These are phyloP conservation scores for Bretschneidera sinensis DNA, from an alignment of 345 rosid species.

Conservation along the genomic window DNA sequence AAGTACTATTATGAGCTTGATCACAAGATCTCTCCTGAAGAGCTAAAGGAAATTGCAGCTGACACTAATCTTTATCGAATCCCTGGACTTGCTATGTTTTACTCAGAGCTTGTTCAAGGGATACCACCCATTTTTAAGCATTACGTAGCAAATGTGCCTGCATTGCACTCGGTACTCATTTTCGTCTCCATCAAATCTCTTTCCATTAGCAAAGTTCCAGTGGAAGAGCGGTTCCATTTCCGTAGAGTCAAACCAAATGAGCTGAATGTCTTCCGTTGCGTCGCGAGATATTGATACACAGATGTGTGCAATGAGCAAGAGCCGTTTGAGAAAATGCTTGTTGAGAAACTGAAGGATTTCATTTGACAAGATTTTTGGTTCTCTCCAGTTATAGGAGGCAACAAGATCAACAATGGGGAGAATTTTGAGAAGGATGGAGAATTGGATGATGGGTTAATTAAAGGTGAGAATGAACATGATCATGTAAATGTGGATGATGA, in stretches of 20 bases:
- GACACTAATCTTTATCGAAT: slow-evolving; percentile 13
- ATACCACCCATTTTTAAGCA: slow-evolving; percentile 41
- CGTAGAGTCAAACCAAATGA: slow-evolving; percentile 26
- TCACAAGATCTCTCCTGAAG: slow-evolving; percentile 29
- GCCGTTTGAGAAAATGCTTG: slow-evolving; percentile 27
- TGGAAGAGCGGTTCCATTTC: slow-evolving; percentile 36
- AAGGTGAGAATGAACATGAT: not conserved
- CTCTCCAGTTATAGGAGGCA: not conserved
- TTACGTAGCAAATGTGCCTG: slow-evolving; percentile 34
- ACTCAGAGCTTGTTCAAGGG: slow-evolving; percentile 41
- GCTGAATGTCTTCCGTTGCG: slow-evolving; percentile 32
- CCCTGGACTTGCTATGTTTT: slow-evolving; percentile 42
- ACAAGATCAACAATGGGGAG: not conserved
- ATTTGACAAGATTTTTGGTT: slow-evolving; percentile 22
- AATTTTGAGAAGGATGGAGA: not conserved
- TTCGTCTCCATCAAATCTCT: slow-evolving; percentile 43
- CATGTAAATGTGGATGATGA: not conserved
- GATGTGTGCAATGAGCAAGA: slow-evolving; percentile 27
- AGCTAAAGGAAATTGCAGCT: slow-evolving; percentile 11
- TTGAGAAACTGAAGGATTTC: slow-evolving; percentile 30
- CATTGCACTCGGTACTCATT: slow-evolving; percentile 35
- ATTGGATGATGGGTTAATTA: not conserved
- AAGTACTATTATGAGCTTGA: slow-evolving; percentile 43
- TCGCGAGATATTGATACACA: slow-evolving; percentile 45
- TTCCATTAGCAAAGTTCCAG: slow-evolving; percentile 29